These are phyloP conservation scores for Tetraselmis chui DNA, from an alignment of 139 green algal genomes.

Conservation along the genomic window DNA sequence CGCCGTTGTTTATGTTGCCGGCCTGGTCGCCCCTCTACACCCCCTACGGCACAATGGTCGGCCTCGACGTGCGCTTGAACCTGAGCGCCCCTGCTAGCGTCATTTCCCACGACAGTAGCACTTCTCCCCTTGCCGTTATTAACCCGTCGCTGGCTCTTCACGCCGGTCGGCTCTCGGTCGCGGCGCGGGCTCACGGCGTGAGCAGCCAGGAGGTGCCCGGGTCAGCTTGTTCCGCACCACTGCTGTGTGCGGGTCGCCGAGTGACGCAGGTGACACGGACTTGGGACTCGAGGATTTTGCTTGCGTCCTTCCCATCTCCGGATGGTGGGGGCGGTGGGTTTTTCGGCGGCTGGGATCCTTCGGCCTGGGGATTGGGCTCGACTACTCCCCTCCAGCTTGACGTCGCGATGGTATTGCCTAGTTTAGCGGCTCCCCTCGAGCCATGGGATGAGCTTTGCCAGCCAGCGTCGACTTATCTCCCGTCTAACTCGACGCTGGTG, in stretches of 20 bases:
- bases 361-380: too few relatives aligned
- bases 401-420: neutral
- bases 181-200: neutral
- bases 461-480: neutral
- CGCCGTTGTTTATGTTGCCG: too few relatives aligned
- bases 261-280: neutral
- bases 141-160: slow-evolving; percentile 3
- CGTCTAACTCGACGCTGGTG: neutral
- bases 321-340: too few relatives aligned
- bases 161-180: neutral
- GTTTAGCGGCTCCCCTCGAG: neutral
- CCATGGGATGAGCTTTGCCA: neutral
- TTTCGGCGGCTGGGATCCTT: too few relatives aligned
- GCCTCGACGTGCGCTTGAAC: slow-evolving; percentile 4
- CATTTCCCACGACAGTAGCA: neutral
- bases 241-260: neutral
- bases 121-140: neutral
- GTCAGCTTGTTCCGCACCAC: neutral
- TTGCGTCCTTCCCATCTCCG: too few relatives aligned
- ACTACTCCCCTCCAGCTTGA: too few relatives aligned
- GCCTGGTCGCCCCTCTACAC: neutral
- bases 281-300: neutral
- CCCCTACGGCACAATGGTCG: neutral
- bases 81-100: neutral
- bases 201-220: neutral